Evolutionary conservation across 352 stramenopile genomes (phyloP), one percentile per base, ranked within the genome.

Genomic region (Pythium dissotocum): DNA sequence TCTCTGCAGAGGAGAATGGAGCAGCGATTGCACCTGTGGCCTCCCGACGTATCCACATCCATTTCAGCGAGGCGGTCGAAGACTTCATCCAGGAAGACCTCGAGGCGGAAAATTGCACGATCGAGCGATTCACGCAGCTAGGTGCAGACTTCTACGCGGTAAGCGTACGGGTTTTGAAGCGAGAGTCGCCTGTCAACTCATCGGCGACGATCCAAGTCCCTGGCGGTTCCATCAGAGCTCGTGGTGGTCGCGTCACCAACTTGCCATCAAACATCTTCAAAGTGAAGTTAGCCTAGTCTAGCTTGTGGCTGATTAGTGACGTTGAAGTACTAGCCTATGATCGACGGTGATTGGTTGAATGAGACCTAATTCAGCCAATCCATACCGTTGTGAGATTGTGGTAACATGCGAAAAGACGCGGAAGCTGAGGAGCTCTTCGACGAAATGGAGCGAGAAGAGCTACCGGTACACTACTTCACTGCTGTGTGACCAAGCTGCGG

Each of bases 1-100:
- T 40, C 6, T 10, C 53, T 2, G n/a, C 18, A 4, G 28, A 60
- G 14, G 38, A 48, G 8, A 21, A 32, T 13, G n/a, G 16, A 30
- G 46, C 21, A 32, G 46, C 46, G 6, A 3, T 30, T 9, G 46
- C 13, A 16, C 6, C n/a, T 2, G 14, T 42, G 36, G 16, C 7
- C 0, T 58, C 12, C 52, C 36, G 54, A 51, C 60, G 73, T 16
- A 35, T 90, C n/a, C 65, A 85, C 24, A 78, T 93, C 42, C 81
- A 93, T 64, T 93, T 93, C 67, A 91, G 83, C 58, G 83, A 90
- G 57, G 53, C 80, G 2, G 74, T 93, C 18, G 66, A 70, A 21
- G 82, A 88, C 21, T 89, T 91, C 63, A 87, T 87, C 16, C 18
- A 73, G 24, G 80, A 89, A 16, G 85, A 93, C 73, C 36, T 93